Evolutionary conservation across 2,329 filamentous ascomycete genomes (phyloP), one percentile per base, ranked within the genome.

Genomic region (Penicillium aurantiogriseum): DNA sequence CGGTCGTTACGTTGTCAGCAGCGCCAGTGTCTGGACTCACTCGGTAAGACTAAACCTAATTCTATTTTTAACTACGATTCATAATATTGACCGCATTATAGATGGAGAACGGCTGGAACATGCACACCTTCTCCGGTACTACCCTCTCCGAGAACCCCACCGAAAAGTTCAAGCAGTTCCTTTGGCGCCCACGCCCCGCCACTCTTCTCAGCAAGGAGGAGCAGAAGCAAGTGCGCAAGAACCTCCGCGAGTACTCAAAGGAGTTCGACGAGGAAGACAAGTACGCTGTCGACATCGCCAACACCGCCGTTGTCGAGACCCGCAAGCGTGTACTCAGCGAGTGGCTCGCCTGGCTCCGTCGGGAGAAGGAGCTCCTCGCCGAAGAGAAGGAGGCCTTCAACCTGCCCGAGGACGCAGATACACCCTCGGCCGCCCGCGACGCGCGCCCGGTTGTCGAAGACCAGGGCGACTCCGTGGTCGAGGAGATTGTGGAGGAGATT

Each of bases 91-190:
- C 72, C 48, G 33, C 7, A 31, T 35, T 35, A 48, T 71, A 96
- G 91, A 96, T 97, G 91, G 94, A 99, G 82, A 99, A 97, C 75
- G 94, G 94, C 63, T 99, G 96, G 82, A 93, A 97, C 76, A 81
- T 99, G 61, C 97, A 97, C 84, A 92, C 96, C 74, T 99, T 99
- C 85, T 90, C 88, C 75, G 95, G 94, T 63, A 88, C 90, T 68
- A 85, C 89, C 54, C 86, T 99, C 54, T 88, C 92, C 58, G 95
- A 99, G 79, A 91, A 97, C 77, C 88, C 87, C 51, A 84, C 96
- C 58, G 94, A 99, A 66, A 95, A 95, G 78, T 97, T 99, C 85
- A 97, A 97, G 85, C 94, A 99, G 77, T 91, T 92, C 79, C 78
- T 90, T 62, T 99, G 94, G 94, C 89, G 94, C 44, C 94, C 94